phyloP scores from a whole-genome alignment of 129 eudicot genomes.

The Erigeron canadensis region DNA sequence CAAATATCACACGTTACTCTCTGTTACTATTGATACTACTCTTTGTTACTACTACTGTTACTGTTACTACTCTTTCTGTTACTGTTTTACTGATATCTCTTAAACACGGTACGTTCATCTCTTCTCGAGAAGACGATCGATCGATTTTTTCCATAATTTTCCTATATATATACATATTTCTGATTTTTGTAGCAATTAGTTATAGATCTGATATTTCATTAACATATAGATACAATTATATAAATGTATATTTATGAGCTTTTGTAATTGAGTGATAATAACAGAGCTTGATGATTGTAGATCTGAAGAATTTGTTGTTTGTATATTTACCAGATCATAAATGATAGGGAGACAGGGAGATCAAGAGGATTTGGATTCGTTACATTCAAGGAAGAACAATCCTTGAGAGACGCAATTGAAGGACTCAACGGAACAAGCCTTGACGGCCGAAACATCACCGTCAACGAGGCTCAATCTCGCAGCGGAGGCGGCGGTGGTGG shows the following conservation, averaged over 20 bases:
- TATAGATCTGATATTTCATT: too few species aligned
- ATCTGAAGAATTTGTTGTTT: not conserved
- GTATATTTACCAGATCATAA: slow-evolving; percentile 44
- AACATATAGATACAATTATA: too few species aligned
- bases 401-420: slow-evolving; percentile 69
- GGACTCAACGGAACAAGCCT: slow-evolving; percentile 83
- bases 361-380: slow-evolving; percentile 84
- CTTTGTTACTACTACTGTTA: slow-evolving; percentile 19
- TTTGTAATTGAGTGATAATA: not conserved
- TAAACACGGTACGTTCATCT: slow-evolving; percentile 79
- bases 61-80: slow-evolving; percentile 42
- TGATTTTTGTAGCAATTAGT: too few species aligned
- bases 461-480: slow-evolving; percentile 81
- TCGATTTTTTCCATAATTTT: slow-evolving; percentile 25
- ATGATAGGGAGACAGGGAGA: slow-evolving; percentile 82
- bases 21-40: slow-evolving; percentile 19
- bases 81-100: slow-evolving; percentile 36
- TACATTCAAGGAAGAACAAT: slow-evolving; percentile 60
- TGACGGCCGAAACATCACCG: slow-evolving; percentile 87
- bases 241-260: too few species aligned
- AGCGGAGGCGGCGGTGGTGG: slow-evolving; percentile 61
- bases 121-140: slow-evolving; percentile 49
- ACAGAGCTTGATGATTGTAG: not conserved
- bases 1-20: slow-evolving; percentile 30
- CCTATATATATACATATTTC: too few species aligned